Evolutionary conservation across 768 basidiomycete species (phyloP).

Genomic region (Tricholoma flavovirens): DNA sequence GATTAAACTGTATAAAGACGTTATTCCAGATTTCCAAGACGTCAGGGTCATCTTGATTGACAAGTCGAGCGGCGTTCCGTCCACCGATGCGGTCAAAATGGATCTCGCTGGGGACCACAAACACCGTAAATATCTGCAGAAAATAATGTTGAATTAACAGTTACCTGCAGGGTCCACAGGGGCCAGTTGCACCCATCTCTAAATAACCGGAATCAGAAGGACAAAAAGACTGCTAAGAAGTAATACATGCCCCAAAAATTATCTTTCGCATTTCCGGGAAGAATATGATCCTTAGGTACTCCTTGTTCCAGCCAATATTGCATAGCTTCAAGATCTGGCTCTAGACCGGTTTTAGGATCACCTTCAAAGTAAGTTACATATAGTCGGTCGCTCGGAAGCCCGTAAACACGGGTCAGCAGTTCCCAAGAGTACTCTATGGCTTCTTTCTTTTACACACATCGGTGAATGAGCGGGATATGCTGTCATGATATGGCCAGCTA

Average conservation of each 20-base stretch:
- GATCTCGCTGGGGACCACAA: slow-evolving; percentile 73
- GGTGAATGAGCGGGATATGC: slow-evolving; percentile 6
- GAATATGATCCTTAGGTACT: slow-evolving; percentile 81
- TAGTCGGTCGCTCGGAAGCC: slow-evolving; percentile 81
- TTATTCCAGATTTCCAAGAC: slow-evolving; percentile 99
- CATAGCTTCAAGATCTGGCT: slow-evolving; percentile 85
- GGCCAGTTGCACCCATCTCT: slow-evolving; percentile 99
- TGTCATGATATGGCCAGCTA: slow-evolving; percentile 5
- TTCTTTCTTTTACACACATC: slow-evolving; percentile 59
- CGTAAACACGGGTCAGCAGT: slow-evolving; percentile 83
- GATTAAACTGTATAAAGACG: slow-evolving; percentile 98
- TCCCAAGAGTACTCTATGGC: slow-evolving; percentile 94
- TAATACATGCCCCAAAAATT: slow-evolving; percentile 91
- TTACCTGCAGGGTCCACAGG: slow-evolving; percentile 93
- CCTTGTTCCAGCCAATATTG: slow-evolving; percentile 87
- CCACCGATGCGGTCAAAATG: slow-evolving; percentile 98
- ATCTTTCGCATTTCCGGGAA: slow-evolving; percentile 93
- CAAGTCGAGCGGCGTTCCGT: slow-evolving; percentile 88
- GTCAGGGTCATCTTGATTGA: slow-evolving; percentile 94
- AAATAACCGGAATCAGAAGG: slow-evolving; percentile 7
- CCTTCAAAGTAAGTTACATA: slow-evolving; percentile 99
- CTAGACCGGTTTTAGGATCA: slow-evolving; percentile 76
- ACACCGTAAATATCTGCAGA: not conserved
- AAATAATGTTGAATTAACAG: not conserved
- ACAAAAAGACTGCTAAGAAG: not conserved